Conservation (phyloP, 371 early-diverging fungal genomes). For the Mortierella sp. region DNA sequence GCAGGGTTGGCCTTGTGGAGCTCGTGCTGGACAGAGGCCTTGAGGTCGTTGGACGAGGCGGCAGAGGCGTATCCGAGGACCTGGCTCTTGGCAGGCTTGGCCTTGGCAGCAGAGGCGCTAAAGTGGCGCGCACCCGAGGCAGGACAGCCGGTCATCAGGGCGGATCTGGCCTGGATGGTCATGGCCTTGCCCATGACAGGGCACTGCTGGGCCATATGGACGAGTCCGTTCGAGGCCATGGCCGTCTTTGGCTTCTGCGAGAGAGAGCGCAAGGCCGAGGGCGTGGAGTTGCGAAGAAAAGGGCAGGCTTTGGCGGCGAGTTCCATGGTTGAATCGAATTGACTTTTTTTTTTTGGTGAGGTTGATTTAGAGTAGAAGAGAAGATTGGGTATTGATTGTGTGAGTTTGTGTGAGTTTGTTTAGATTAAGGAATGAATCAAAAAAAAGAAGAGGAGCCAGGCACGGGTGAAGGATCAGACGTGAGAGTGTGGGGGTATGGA, state of each 20-base stretch:
- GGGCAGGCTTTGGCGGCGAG: slow-evolving; percentile 82
- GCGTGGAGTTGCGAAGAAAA: slow-evolving; percentile 85
- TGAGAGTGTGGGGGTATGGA: too few species aligned
- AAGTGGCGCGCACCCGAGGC: slow-evolving; percentile 56
- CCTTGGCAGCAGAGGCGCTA: slow-evolving; percentile 58
- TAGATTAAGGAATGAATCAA: not conserved
- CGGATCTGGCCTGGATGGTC: slow-evolving; percentile 72
- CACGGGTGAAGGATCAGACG: not conserved
- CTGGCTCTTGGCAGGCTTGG: slow-evolving; percentile 47
- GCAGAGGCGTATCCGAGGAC: slow-evolving; percentile 37
- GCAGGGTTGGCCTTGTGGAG: slow-evolving; percentile 62
- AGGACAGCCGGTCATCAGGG: slow-evolving; percentile 63
- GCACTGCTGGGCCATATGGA: slow-evolving; percentile 87
- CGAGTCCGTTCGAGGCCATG: slow-evolving; percentile 65
- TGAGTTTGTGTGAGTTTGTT: not conserved
- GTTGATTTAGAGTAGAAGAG: not conserved
- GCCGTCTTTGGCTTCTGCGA: slow-evolving; percentile 62
- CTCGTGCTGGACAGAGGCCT: slow-evolving; percentile 58
- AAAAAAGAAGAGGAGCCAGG: too few species aligned
- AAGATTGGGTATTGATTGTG: not conserved
- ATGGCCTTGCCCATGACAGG: slow-evolving; percentile 93
- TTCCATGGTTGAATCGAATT: slow-evolving; percentile 68
- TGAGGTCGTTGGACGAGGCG: slow-evolving; percentile 51
- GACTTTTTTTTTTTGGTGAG: not conserved
- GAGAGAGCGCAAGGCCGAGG: slow-evolving; percentile 82